phyloP scores from a whole-genome alignment of 768 basidiomycete species.

The Tylopilus vinaceipallidus region DNA sequence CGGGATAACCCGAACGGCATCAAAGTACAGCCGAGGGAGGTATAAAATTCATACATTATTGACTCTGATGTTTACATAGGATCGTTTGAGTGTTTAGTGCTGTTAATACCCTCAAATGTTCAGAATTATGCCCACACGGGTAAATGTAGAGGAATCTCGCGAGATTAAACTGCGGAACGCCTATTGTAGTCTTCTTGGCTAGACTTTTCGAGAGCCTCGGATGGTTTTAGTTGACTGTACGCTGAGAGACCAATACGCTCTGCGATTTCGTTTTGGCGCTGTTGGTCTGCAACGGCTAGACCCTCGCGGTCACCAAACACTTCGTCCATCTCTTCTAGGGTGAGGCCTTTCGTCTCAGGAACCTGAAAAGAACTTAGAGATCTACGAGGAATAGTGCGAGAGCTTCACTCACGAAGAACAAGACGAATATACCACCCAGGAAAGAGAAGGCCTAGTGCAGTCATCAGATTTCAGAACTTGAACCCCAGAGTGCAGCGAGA shows the following conservation, averaged over 20 bases:
- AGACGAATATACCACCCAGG: constrained; percentile 63
- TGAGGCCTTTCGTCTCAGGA: constrained; percentile 72
- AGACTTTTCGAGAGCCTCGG: constrained; percentile 13
- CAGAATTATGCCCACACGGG: too few relatives aligned
- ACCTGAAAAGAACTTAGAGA: constrained; percentile 35
- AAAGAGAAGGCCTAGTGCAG: constrained; percentile 57
- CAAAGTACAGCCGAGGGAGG: too few relatives aligned
- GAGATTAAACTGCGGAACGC: background rate
- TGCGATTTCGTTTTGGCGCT: constrained; percentile 49
- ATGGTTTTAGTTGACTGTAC: constrained; percentile 23
- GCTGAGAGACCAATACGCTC: constrained; percentile 59
- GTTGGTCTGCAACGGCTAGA: constrained; percentile 55
- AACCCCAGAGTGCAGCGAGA: background rate
- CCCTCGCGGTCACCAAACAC: constrained; percentile 62
- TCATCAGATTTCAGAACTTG: constrained; percentile 5
- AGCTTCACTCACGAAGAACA: constrained; percentile 51
- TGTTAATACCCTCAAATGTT: too few relatives aligned
- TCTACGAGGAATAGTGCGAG: background rate
- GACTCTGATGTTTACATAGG: too few relatives aligned
- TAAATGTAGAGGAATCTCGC: too few relatives aligned
- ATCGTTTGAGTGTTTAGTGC: too few relatives aligned
- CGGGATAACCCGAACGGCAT: too few relatives aligned
- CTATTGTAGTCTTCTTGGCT: constrained; percentile 13
- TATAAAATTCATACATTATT: too few relatives aligned
- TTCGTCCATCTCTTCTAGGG: constrained; percentile 78